phyloP scores from a whole-genome alignment of 768 basidiomycete genomes.

The Serendipita indica region DNA sequence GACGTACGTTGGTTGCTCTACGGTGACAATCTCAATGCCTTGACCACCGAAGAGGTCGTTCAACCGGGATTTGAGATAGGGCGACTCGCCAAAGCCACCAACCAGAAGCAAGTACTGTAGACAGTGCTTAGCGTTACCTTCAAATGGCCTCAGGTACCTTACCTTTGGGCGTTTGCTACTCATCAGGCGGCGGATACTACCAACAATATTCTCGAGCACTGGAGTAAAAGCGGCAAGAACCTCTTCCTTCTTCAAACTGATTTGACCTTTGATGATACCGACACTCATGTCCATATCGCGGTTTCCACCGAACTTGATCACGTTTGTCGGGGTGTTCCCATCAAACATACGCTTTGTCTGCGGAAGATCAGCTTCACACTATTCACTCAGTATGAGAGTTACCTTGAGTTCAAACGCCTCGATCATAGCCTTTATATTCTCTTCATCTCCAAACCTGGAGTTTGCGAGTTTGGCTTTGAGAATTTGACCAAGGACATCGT shows the following conservation, averaged over 20 bases:
- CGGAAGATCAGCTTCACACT: neutral
- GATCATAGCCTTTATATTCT: neutral
- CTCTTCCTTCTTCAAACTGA: neutral
- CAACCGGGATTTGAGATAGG: neutral
- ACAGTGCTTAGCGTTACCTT: neutral
- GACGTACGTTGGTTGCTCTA: conserved; percentile 7
- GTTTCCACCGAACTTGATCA: conserved; percentile 7
- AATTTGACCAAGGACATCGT: neutral
- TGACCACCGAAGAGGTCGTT: neutral
- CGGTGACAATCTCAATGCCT: neutral
- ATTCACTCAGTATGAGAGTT: too few species aligned
- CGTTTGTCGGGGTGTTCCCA: neutral
- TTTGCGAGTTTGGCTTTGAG: neutral
- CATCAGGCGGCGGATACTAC: neutral
- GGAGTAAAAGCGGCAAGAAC: neutral
- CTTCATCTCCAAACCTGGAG: neutral
- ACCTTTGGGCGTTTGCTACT: neutral
- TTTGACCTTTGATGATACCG: conserved; percentile 2
- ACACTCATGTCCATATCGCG: conserved; percentile 8
- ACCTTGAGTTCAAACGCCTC: neutral
- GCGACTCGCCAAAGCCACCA: conserved; percentile 10
- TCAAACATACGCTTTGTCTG: conserved; percentile 12
- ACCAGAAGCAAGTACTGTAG: conserved; percentile 2
- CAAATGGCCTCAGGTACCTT: neutral
- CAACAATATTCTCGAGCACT: neutral